These are phyloP conservation scores for Lachancea kluyveri DNA, from an alignment of 805 yeast species.

Conservation along the genomic window DNA sequence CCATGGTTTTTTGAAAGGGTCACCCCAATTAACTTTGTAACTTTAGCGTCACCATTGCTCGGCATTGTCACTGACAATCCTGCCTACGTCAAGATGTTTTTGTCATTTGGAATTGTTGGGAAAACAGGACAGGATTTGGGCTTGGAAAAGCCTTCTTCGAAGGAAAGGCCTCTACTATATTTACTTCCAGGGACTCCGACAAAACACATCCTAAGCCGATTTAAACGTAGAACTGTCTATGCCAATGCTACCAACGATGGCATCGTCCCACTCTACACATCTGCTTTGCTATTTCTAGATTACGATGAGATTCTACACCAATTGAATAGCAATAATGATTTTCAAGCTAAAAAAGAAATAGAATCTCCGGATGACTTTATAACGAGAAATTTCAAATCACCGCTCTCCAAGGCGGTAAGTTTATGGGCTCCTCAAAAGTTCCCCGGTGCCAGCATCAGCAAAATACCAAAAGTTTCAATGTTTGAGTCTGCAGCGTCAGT, in stretches of 20 bases:
- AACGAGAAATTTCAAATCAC: constrained; percentile 30
- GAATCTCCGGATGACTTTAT: constrained; percentile 15
- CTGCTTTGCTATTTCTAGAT: constrained; percentile 63
- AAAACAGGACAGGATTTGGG: constrained; percentile 77
- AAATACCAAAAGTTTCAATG: constrained; percentile 60
- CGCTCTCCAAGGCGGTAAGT: constrained; percentile 41
- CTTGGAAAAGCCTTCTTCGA: constrained; percentile 38
- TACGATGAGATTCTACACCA: constrained; percentile 41
- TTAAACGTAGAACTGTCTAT: constrained; percentile 61
- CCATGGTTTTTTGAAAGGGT: constrained; percentile 61
- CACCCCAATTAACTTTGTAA: constrained; percentile 60
- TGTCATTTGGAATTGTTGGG: constrained; percentile 72
- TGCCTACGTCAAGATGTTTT: constrained; percentile 58
- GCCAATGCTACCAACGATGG: constrained; percentile 79
- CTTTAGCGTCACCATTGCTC: constrained; percentile 68
- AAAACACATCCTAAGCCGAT: constrained; percentile 47
- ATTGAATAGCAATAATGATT: constrained; percentile 29
- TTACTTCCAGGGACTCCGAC: constrained; percentile 66
- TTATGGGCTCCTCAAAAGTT: constrained; percentile 36
- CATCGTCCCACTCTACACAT: constrained; percentile 71
- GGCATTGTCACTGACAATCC: constrained; percentile 80
- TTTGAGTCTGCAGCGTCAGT: constrained; percentile 64
- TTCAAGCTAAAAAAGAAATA: constrained; percentile 7
- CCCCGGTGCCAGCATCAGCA: constrained; percentile 14
- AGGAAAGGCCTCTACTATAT: constrained; percentile 48